Evolutionary conservation across 441 rosid species (phyloP).

Genomic region (Jatropha multifida): DNA sequence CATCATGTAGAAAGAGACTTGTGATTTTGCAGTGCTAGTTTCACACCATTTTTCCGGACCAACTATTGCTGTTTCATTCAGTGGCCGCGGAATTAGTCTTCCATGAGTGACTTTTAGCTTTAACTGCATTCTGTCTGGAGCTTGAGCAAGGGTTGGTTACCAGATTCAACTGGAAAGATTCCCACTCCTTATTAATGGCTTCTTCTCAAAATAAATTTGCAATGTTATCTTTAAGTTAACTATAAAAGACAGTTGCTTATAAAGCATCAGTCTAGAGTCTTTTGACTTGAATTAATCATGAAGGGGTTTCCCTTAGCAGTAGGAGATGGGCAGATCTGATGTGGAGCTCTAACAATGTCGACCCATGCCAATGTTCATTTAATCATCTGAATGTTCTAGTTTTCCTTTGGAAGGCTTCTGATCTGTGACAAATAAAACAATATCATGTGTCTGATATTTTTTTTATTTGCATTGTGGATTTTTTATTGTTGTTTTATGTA

Average conservation of each 20-base stretch:
- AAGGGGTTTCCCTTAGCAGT: background rate
- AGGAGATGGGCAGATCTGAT: background rate
- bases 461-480: background rate
- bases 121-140: background rate
- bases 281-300: background rate
- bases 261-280: background rate
- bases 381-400: constrained; percentile 1
- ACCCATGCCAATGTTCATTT: background rate
- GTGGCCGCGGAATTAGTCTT: background rate
- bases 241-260: background rate
- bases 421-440: background rate
- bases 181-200: background rate
- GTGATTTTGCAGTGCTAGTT: background rate
- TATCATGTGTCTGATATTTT: background rate
- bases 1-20: background rate
- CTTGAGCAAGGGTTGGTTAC: background rate
- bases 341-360: background rate
- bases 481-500: background rate
- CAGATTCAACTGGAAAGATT: background rate
- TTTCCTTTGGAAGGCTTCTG: background rate
- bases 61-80: background rate
- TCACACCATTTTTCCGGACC: background rate
- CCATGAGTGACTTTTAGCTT: background rate
- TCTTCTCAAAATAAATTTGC: background rate
- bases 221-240: background rate